Percentiles rank a stretch among this genome's conserved stretches.
These are phyloP conservation scores for Kwoniella bestiolae DNA, from an alignment of 768 basidiomycete species.

Conservation along the genomic window DNA sequence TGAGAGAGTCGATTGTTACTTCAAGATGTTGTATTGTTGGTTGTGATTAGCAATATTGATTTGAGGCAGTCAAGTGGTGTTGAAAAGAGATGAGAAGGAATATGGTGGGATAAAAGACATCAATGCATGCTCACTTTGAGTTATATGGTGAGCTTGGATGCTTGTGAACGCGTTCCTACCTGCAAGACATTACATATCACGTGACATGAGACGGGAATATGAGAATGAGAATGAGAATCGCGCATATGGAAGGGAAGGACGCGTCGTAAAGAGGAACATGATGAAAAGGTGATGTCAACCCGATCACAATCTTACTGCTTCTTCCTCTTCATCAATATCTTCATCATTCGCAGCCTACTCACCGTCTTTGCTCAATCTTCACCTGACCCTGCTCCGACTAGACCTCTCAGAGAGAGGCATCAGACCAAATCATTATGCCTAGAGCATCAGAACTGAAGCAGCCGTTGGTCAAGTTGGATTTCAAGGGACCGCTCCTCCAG, in stretches of 20 bases:
- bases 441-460: constrained; percentile 1
- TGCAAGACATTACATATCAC: constrained; percentile 15
- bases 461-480: constrained; percentile 59
- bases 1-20: not conserved
- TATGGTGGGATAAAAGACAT: not conserved
- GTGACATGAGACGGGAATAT: not conserved
- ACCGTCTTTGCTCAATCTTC: not conserved
- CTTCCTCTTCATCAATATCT: not conserved
- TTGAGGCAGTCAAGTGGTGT: not conserved
- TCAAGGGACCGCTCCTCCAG: constrained; percentile 78
- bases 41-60: not conserved
- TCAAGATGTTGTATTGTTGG: not conserved
- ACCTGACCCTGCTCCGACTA: not conserved
- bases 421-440: not conserved
- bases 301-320: constrained; percentile 1
- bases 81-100: not conserved
- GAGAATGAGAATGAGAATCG: not conserved
- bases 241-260: constrained; percentile 1
- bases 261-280: constrained; percentile 22
- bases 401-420: not conserved
- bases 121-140: not conserved
- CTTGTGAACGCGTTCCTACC: not conserved
- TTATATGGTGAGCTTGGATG: not conserved
- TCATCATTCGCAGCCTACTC: not conserved
- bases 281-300: constrained; percentile 23